Conservation (phyloP, 2,329 filamentous ascomycete genomes). For the Apiospora malaysiana region DNA sequence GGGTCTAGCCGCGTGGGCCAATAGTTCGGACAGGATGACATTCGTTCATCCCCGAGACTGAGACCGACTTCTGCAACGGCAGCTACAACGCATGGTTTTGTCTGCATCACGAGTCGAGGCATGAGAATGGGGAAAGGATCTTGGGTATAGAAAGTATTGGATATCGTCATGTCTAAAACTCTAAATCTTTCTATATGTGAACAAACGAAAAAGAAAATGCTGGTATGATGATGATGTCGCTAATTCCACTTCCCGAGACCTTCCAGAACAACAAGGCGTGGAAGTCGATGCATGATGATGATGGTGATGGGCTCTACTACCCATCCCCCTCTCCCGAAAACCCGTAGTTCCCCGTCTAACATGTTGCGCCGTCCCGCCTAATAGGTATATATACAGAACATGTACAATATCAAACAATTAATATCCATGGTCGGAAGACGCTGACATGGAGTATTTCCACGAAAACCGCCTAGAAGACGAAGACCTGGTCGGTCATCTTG, state of each 20-base stretch:
- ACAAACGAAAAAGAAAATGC: background rate
- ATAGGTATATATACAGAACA: background rate
- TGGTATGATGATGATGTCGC: conserved; percentile 11
- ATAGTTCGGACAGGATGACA: background rate
- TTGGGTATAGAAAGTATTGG: background rate
- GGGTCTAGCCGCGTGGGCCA: background rate
- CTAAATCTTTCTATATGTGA: background rate
- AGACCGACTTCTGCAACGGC: too few species aligned
- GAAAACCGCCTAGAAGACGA: conserved; percentile 38
- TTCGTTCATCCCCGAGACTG: too few species aligned
- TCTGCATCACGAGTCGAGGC: too few species aligned
- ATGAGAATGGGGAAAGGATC: too few species aligned
- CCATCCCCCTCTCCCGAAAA: background rate
- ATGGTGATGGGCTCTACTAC: conserved; percentile 1
- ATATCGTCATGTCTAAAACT: background rate
- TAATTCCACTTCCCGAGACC: background rate
- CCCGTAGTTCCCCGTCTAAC: background rate
- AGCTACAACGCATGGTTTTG: too few species aligned
- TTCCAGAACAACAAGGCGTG: background rate
- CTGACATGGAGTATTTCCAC: too few species aligned
- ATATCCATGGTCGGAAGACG: background rate
- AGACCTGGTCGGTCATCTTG: conserved; percentile 62
- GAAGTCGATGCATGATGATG: conserved; percentile 6
- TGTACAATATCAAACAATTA: background rate
- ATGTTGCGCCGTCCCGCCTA: background rate